Evolutionary conservation across 225 moss, liverwort and hornwort genomes (phyloP).

Genomic region (Neckera pumila): DNA sequence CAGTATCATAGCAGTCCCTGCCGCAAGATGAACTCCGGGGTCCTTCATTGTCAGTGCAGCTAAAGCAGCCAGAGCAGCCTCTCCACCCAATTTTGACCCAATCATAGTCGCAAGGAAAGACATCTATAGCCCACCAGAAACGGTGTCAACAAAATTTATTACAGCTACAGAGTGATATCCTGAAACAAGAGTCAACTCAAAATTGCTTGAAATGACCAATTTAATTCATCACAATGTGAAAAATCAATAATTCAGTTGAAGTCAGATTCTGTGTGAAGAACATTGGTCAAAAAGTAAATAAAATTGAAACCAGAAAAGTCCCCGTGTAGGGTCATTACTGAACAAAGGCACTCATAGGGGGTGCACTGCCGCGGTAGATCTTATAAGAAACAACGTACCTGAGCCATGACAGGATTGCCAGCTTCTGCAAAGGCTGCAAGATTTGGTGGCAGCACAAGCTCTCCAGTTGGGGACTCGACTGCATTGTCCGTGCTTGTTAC

Average conservation of each 20-base stretch:
- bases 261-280: not conserved
- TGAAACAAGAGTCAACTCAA: not conserved
- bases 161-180: not conserved
- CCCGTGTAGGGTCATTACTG: not conserved
- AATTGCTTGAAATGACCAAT: not conserved
- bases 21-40: conserved; percentile 70
- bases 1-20: conserved; percentile 64
- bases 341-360: not conserved
- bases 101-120: conserved; percentile 92
- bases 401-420: conserved; percentile 97
- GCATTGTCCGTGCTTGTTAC: conserved; percentile 8
- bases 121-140: conserved; percentile 44
- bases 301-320: not conserved
- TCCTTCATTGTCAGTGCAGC: conserved; percentile 64
- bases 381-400: conserved; percentile 34
- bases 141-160: not conserved
- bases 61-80: conserved; percentile 79
- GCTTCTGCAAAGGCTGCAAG: conserved; percentile 87
- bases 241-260: not conserved
- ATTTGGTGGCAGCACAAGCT: conserved; percentile 41
- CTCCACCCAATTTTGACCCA: conserved; percentile 69
- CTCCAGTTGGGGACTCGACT: conserved; percentile 30
- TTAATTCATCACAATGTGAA: not conserved
- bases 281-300: not conserved
- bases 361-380: not conserved